phyloP scores from a whole-genome alignment of 306 rosid species.

The Oemleria cerasiformis region DNA sequence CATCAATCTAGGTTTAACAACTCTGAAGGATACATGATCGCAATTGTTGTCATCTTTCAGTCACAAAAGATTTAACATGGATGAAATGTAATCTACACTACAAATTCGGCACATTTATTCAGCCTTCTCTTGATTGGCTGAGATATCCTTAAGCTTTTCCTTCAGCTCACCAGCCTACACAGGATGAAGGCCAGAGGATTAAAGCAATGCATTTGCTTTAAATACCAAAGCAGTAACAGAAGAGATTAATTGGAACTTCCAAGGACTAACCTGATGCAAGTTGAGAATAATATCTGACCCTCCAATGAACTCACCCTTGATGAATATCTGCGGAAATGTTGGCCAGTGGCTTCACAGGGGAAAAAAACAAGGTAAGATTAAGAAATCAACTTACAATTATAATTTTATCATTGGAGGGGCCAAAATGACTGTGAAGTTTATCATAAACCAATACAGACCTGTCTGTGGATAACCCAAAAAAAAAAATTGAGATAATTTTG shows the following conservation, averaged over 20 bases:
- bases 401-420: too few species aligned
- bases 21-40: not conserved
- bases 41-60: not conserved
- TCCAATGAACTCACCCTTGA: conserved; percentile 91
- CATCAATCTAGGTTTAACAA: not conserved
- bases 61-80: not conserved
- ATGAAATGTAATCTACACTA: not conserved
- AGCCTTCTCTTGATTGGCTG: conserved; percentile 27
- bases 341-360: conserved; percentile 66
- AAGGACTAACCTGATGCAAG: conserved; percentile 67
- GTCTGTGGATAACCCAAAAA: not conserved
- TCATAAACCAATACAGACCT: not conserved
- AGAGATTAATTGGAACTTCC: not conserved
- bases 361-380: not conserved
- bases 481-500: not conserved
- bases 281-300: conserved; percentile 85
- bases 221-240: conserved; percentile 1
- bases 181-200: conserved; percentile 13
- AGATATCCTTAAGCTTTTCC: conserved; percentile 48
- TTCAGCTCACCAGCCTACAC: conserved; percentile 65
- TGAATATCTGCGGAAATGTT: conserved; percentile 88
- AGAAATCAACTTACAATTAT: not conserved
- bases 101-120: conserved; percentile 17
- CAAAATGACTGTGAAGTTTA: not conserved
- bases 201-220: conserved; percentile 16